Evolutionary conservation across 2,329 filamentous ascomycete species (phyloP).

Genomic region (Acarospora socialis): DNA sequence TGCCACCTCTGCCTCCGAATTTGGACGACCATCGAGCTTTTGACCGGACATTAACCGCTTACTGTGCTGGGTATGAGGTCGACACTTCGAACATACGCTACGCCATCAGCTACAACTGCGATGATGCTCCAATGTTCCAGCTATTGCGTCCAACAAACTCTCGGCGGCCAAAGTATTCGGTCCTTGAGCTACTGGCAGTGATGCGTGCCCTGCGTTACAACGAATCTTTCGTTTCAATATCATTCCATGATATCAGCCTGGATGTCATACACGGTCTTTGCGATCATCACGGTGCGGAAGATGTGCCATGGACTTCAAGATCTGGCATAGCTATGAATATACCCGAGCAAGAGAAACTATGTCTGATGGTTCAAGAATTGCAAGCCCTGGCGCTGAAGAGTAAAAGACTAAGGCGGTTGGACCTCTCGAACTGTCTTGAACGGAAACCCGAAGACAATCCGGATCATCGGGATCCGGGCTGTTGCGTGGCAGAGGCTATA

Average conservation of each 20-base stretch:
- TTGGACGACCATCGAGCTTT: slow-evolving; percentile 49
- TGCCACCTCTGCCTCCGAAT: slow-evolving; percentile 33
- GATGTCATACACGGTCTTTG: slow-evolving; percentile 48
- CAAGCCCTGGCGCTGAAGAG: slow-evolving; percentile 54
- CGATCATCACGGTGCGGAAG: slow-evolving; percentile 47
- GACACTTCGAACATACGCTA: slow-evolving; percentile 55
- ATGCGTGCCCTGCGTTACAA: slow-evolving; percentile 57
- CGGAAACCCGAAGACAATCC: slow-evolving; percentile 37
- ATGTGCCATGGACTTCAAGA: slow-evolving; percentile 46
- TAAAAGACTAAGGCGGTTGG: slow-evolving; percentile 45
- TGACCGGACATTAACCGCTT: slow-evolving; percentile 53
- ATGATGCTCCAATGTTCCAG: slow-evolving; percentile 54
- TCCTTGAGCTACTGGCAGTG: slow-evolving; percentile 53
- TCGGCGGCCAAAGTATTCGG: slow-evolving; percentile 39
- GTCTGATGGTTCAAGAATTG: slow-evolving; percentile 53
- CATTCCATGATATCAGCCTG: slow-evolving; percentile 50
- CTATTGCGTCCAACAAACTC: slow-evolving; percentile 43
- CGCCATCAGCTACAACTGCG: slow-evolving; percentile 44
- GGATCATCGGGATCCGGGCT: slow-evolving; percentile 44
- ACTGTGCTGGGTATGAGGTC: slow-evolving; percentile 54
- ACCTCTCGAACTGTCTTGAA: slow-evolving; percentile 50
- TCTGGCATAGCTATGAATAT: slow-evolving; percentile 41
- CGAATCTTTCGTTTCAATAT: slow-evolving; percentile 52
- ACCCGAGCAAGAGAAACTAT: slow-evolving; percentile 39
- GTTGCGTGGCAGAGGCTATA: slow-evolving; percentile 54